Evolutionary conservation across 768 basidiomycete species (phyloP).

Genomic region (Dentipellis fragilis): DNA sequence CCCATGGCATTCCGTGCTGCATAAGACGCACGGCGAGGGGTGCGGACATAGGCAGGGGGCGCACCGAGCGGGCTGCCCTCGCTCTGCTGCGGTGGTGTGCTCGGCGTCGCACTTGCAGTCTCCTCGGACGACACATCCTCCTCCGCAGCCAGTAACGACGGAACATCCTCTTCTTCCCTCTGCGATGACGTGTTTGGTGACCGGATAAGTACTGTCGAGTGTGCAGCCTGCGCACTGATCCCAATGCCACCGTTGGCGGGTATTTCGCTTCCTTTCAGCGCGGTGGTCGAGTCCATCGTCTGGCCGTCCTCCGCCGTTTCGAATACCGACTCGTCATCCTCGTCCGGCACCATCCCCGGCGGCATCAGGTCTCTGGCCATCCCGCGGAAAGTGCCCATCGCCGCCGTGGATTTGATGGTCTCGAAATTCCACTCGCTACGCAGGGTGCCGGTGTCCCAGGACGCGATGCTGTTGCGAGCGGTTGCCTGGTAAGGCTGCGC

Average conservation of each 20-base stretch:
- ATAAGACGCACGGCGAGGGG: conserved; percentile 65
- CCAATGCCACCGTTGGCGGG: conserved; percentile 30
- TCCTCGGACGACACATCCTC: conserved; percentile 31
- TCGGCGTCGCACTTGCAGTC: conserved; percentile 28
- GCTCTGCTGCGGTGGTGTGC: conserved; percentile 24
- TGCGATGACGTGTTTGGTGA: conserved; percentile 21
- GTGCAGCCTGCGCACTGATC: conserved; percentile 43
- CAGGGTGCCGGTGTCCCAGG: conserved; percentile 68
- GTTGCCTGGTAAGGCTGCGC: conserved; percentile 47
- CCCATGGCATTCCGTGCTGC: conserved; percentile 59
- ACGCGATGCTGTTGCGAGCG: conserved; percentile 40
- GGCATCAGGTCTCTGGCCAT: conserved; percentile 62
- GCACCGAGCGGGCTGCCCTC: conserved; percentile 36
- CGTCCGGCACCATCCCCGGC: conserved; percentile 41
- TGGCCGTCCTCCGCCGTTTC: conserved; percentile 37
- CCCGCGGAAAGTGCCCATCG: conserved; percentile 70
- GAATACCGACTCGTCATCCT: conserved; percentile 31
- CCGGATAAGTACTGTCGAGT: conserved; percentile 69
- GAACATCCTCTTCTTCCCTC: conserved; percentile 20
- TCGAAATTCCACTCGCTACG: conserved; percentile 96
- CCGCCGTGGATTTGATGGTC: conserved; percentile 60
- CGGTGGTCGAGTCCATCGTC: conserved; percentile 52
- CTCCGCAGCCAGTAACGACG: conserved; percentile 30
- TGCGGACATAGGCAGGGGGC: conserved; percentile 66
- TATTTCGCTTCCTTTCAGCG: conserved; percentile 47